A percentile compares a stretch with the other conserved stretches of the same genome.
phyloP scores from a whole-genome alignment of 768 basidiomycete species.

The Erythrobasidium yunnanense region DNA sequence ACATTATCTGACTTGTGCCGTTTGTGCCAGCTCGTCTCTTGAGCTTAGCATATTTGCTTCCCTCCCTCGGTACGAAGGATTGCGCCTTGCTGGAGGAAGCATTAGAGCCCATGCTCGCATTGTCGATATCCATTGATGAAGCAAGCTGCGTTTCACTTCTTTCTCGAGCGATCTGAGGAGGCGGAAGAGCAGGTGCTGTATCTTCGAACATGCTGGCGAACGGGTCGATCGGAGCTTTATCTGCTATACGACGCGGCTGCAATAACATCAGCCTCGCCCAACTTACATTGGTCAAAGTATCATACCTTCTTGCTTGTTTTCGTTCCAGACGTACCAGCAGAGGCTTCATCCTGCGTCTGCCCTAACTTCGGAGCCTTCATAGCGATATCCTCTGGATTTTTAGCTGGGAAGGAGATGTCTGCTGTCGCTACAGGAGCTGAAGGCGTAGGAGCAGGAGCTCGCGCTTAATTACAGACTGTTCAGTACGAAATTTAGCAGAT shows the following conservation, averaged over 20 bases:
- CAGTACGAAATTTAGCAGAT: neutral
- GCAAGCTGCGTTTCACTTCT: neutral
- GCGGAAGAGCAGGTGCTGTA: neutral
- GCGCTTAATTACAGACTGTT: neutral
- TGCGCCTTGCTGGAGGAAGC: neutral
- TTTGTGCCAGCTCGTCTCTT: neutral
- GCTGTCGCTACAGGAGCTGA: neutral
- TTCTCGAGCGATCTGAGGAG: neutral
- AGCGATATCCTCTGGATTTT: neutral
- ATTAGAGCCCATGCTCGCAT: neutral
- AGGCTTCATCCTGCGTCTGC: neutral
- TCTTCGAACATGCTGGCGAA: neutral
- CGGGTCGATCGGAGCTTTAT: neutral
- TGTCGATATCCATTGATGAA: neutral
- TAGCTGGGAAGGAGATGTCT: slow-evolving; percentile 3
- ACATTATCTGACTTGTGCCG: neutral
- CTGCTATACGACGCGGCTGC: slow-evolving; percentile 2
- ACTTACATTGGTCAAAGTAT: neutral
- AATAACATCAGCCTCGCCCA: neutral
- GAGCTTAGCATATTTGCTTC: slow-evolving; percentile 15
- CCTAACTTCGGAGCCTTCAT: neutral
- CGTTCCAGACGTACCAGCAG: neutral
- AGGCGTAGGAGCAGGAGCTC: neutral
- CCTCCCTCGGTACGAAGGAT: neutral
- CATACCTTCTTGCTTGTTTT: slow-evolving; percentile 6